Conservation (phyloP, 768 basidiomycete species). For the Phylloporus sp. region DNA sequence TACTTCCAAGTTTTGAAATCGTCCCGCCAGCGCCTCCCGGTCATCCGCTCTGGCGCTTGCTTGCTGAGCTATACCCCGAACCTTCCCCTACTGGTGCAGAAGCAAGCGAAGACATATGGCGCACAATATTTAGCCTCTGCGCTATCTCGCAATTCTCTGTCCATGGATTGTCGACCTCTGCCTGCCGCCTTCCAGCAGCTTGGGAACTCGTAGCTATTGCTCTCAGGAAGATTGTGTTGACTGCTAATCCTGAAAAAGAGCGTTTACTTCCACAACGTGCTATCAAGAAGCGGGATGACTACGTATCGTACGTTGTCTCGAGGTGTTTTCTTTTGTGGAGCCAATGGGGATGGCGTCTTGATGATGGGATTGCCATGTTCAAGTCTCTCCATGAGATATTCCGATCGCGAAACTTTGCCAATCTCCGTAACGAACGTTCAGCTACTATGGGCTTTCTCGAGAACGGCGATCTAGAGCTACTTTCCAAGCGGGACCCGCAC, state of each 20-base stretch:
- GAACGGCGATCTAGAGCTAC: slow-evolving; percentile 47
- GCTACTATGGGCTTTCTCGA: slow-evolving; percentile 75
- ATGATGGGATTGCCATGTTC: slow-evolving; percentile 55
- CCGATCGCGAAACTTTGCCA: slow-evolving; percentile 69
- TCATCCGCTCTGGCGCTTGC: slow-evolving; percentile 45
- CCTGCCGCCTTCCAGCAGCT: slow-evolving; percentile 43
- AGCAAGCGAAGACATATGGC: slow-evolving; percentile 71
- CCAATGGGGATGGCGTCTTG: slow-evolving; percentile 74
- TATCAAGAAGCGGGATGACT: slow-evolving; percentile 60
- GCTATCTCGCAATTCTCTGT: slow-evolving; percentile 77
- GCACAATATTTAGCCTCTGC: slow-evolving; percentile 61
- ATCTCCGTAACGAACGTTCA: slow-evolving; percentile 55
- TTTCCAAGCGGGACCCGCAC: slow-evolving; percentile 44
- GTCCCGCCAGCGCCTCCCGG: slow-evolving; percentile 15
- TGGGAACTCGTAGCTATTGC: slow-evolving; percentile 67
- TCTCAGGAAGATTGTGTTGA: slow-evolving; percentile 55
- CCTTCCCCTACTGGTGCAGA: slow-evolving; percentile 34
- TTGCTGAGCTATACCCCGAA: slow-evolving; percentile 35
- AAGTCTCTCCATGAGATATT: slow-evolving; percentile 68
- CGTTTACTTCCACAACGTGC: slow-evolving; percentile 31
- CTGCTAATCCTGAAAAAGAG: slow-evolving; percentile 45
- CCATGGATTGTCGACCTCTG: slow-evolving; percentile 41
- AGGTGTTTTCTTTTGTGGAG: slow-evolving; percentile 72
- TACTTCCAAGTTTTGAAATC: slow-evolving; percentile 34
- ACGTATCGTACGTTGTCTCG: slow-evolving; percentile 62